These are phyloP conservation scores for Gonapodya prolifera DNA, from an alignment of 192 early-diverging fungal species.

Conservation along the genomic window DNA sequence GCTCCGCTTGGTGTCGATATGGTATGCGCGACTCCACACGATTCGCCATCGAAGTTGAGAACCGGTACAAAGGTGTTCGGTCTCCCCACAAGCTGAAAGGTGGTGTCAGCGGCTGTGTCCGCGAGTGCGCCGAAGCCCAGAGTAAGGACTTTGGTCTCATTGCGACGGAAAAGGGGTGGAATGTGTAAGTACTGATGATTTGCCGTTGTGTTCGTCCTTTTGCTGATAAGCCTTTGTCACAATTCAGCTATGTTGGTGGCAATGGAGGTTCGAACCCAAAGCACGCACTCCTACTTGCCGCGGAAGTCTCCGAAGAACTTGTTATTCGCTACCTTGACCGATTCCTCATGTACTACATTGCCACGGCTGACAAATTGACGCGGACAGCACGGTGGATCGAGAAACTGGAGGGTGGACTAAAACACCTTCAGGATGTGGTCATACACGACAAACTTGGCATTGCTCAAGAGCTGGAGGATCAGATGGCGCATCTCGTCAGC, in stretches of 20 bases:
- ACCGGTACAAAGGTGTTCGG: conserved; percentile 55
- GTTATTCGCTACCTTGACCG: conserved; percentile 46
- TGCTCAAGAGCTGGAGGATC: conserved; percentile 44
- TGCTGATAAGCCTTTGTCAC: neutral
- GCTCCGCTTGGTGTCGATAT: conserved; percentile 54
- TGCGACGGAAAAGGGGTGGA: conserved; percentile 59
- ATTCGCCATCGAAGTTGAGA: conserved; percentile 46
- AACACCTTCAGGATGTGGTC: conserved; percentile 43
- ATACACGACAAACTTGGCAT: conserved; percentile 54
- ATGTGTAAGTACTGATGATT: conserved; percentile 15
- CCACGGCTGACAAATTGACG: conserved; percentile 44
- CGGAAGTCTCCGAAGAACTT: conserved; percentile 34
- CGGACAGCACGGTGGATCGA: conserved; percentile 58
- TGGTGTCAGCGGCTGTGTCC: conserved; percentile 52
- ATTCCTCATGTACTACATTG: conserved; percentile 60
- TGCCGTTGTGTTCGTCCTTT: neutral
- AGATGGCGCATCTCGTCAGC: conserved; percentile 44
- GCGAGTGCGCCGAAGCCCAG: conserved; percentile 45
- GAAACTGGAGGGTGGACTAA: conserved; percentile 54
- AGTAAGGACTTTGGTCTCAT: conserved; percentile 43
- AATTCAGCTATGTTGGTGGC: conserved; percentile 39
- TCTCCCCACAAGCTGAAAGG: conserved; percentile 58
- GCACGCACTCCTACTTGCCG: conserved; percentile 43
- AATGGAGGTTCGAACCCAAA: conserved; percentile 55
- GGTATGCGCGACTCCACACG: conserved; percentile 54